Base-by-base conservation (phyloP, 331 rosid species). In the Prunus yedoensis region DNA sequence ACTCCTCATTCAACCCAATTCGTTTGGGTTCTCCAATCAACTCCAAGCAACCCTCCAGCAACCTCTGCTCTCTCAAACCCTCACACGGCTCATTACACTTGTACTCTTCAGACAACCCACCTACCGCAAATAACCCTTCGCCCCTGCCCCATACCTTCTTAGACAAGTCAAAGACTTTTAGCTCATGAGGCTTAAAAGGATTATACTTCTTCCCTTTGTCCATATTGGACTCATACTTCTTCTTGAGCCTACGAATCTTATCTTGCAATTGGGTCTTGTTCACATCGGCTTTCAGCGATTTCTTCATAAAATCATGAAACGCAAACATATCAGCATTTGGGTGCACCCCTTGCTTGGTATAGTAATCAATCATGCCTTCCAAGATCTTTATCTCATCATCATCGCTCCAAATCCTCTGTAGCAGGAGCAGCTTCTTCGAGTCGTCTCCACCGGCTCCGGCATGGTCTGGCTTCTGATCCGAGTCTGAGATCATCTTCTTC, bases 361-460 rank as follows among this genome's bases (percentile, higher is more conserved):
- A 10, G 49, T 50, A 89, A 0, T 89, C 95, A 9, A 11, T 27
- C 11, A 91, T 46, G 0, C 97, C 91, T 10, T 83, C 73, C 11
- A 92, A 73, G 21, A 92, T 71, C 0, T 54, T 80, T 5, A 90
- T 61, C 60, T 89, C 97, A 9, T 90, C 92, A 0, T 81, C 91
- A 53, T 89, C 89, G 20, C 88, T 85, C 89, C 92, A 92, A 0
- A 90, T 16, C 57, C 97, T 79, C 85, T 80, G 92, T 62, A 70
- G 79, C 77, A 84, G 16, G 71, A 70, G 76, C 74, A 83, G 8
- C 67, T 83, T 83, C 8, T 35, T 35, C 9, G 2, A 35, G 41
- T 35, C 8, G 41, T 35, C 41, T 6, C 41, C 41, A 35, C 41
- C 41, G 68, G 70, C 1, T 8, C 60, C 10, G 25, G 53, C 70